Evolutionary conservation across 257 asterid species (phyloP).

Genomic region (Solanum pimpinellifolium): DNA sequence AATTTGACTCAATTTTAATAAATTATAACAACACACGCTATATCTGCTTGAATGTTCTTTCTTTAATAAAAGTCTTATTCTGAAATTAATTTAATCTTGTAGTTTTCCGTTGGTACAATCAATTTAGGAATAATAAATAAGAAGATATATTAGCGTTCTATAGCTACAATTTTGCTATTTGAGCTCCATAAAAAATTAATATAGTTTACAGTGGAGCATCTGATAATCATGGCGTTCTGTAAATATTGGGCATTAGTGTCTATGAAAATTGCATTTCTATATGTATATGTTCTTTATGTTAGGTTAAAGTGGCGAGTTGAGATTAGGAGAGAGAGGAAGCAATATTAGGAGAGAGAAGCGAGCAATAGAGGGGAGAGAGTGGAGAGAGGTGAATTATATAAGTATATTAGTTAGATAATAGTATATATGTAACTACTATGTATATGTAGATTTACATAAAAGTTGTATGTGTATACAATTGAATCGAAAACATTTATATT

Average conservation of each 20-base stretch:
- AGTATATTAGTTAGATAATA: background rate
- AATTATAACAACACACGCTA: background rate
- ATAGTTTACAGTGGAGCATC: too few species aligned
- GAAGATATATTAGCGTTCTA: too few species aligned
- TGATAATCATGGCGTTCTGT: too few species aligned
- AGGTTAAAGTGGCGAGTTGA: background rate
- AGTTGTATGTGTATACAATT: too few species aligned
- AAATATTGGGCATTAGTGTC: fast-evolving
- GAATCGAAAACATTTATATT: too few species aligned
- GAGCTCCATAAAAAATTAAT: too few species aligned
- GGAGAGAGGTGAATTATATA: background rate
- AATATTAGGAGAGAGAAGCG: background rate
- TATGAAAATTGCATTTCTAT: background rate
- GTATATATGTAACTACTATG: background rate
- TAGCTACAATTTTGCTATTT: too few species aligned
- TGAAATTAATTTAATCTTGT: too few species aligned
- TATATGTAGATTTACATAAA: too few species aligned
- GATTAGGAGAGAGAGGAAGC: background rate
- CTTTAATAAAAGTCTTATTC: background rate
- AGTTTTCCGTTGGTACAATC: too few species aligned
- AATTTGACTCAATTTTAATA: conserved; percentile 34
- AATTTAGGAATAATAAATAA: too few species aligned
- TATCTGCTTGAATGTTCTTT: background rate
- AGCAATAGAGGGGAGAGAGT: background rate
- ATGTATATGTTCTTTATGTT: background rate